These are phyloP conservation scores for Ambrosia trifida DNA, from an alignment of 129 eudicot species.

Conservation along the genomic window DNA sequence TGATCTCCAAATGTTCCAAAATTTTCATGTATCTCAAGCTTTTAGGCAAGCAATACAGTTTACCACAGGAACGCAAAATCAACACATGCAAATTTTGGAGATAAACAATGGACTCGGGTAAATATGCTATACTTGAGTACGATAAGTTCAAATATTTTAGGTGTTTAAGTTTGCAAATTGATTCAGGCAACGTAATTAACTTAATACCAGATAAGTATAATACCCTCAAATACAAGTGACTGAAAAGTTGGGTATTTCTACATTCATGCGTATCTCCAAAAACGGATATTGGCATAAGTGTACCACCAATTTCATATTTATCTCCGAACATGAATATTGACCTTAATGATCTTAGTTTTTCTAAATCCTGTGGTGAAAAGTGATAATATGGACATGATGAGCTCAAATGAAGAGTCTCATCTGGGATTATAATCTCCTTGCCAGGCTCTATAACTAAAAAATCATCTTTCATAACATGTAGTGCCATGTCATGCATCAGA, in stretches of 20 bases:
- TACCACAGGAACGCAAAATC: neutral
- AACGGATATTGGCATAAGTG: neutral
- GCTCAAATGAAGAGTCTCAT: slow-evolving; percentile 21
- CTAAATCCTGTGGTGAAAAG: neutral
- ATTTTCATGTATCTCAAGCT: slow-evolving; percentile 6
- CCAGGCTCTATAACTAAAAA: neutral
- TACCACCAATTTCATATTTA: no score
- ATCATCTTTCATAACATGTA: neutral
- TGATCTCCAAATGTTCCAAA: slow-evolving; percentile 5
- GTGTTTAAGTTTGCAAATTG: slow-evolving; percentile 9
- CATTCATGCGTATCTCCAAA: slow-evolving; percentile 4
- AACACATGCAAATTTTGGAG: slow-evolving; percentile 37
- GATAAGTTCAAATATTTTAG: slow-evolving; percentile 32
- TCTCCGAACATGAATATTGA: slow-evolving; percentile 5
- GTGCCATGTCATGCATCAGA: slow-evolving; percentile 13
- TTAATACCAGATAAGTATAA: neutral
- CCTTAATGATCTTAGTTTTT: neutral
- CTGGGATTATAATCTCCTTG: slow-evolving; percentile 18
- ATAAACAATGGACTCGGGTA: slow-evolving; percentile 37
- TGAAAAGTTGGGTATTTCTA: neutral
- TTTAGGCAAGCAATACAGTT: neutral
- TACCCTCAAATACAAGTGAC: slow-evolving; percentile 19
- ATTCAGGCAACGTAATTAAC: neutral
- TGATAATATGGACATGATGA: slow-evolving; percentile 3
- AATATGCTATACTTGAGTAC: slow-evolving; percentile 18